Conservation (phyloP, 805 yeast genomes). For the Sugiyamaella marilandica region DNA sequence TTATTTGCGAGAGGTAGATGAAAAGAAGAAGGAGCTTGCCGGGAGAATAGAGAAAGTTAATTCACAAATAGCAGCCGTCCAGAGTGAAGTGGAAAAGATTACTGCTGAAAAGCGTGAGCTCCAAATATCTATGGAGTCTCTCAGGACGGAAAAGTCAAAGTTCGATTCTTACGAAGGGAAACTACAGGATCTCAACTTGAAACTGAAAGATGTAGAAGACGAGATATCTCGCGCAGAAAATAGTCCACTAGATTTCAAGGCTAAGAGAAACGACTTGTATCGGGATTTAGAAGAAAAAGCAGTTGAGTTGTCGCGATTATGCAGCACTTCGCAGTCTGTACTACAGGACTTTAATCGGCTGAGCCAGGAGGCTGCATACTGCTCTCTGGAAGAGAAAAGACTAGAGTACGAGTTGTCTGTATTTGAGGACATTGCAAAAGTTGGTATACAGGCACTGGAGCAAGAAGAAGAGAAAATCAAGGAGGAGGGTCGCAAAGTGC, state of each 20-base stretch:
- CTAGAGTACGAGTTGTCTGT: not conserved
- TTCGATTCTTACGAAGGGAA: slow-evolving; percentile 1
- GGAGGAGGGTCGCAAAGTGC: slow-evolving; percentile 5
- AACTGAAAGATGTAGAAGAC: not conserved
- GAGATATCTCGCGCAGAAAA: not conserved
- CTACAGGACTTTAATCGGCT: not conserved
- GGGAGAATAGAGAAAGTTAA: not conserved
- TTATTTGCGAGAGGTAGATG: not conserved
- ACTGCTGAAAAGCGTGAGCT: slow-evolving; percentile 1
- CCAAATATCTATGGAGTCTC: slow-evolving; percentile 1
- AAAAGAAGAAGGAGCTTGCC: not conserved
- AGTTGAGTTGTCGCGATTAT: not conserved
- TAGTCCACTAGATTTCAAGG: not conserved
- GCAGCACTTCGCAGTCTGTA: not conserved
- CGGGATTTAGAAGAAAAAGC: slow-evolving; percentile 4
- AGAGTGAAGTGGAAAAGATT: slow-evolving; percentile 4
- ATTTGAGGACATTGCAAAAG: slow-evolving; percentile 3
- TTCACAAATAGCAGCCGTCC: not conserved
- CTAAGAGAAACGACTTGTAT: not conserved
- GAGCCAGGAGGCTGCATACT: not conserved
- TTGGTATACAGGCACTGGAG: slow-evolving; percentile 1
- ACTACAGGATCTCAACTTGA: not conserved
- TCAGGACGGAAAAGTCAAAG: not conserved
- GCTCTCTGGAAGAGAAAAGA: not conserved
- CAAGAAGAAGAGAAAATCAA: slow-evolving; percentile 10